Base-by-base conservation (phyloP, 805 yeast species). In the Ogataea siamensis region DNA sequence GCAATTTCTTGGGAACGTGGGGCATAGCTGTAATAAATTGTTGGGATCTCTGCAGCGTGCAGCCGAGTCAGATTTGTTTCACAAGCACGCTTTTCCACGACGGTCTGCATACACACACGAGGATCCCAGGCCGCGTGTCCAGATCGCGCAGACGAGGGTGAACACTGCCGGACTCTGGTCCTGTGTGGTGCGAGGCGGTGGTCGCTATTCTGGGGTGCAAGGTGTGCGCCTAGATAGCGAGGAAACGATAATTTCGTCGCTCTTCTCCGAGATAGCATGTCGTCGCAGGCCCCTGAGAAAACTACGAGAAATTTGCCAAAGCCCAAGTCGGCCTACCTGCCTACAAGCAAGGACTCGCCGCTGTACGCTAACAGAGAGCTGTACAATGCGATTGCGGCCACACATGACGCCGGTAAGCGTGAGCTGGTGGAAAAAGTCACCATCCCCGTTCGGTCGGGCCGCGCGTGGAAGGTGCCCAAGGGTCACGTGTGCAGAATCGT, bases 381-480 rank as follows among this genome's bases (percentile, higher is more conserved):
- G 24, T 78, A 78, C 53, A 58, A 62, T 29, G 48, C 57, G 6
- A 68, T 78, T 32, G 74, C 74, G 28, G 40, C 32, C 2, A 54
- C 62, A 1, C 59, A 52, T 7, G 47, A 45, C 5, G 45, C 55
- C 3, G 69, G 73, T 5, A 54, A 64, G 12, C 68, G 76, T 45
- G 66, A 71, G 18, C 53, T 69, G 32, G 63, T 68, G 15, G 66
- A 72, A 27, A 53, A 61, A 6, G 63, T 73, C 40, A 52, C 60
- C 4, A 69, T 78, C 41, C 70, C 74, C 15, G 76, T 78, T 25
- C 62, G 84, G 46, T 66, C 79, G 2, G 87, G 80, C 3, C 64
- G 71, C 32, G 82, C 84, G 0, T 76, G 80, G 65, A 73, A 73
- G 43, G 76, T 78, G n/a, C 79, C 81, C 12, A 77, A 77, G 14